phyloP scores from a whole-genome alignment of 2,329 filamentous ascomycete genomes.

The Akanthomyces lecanii region DNA sequence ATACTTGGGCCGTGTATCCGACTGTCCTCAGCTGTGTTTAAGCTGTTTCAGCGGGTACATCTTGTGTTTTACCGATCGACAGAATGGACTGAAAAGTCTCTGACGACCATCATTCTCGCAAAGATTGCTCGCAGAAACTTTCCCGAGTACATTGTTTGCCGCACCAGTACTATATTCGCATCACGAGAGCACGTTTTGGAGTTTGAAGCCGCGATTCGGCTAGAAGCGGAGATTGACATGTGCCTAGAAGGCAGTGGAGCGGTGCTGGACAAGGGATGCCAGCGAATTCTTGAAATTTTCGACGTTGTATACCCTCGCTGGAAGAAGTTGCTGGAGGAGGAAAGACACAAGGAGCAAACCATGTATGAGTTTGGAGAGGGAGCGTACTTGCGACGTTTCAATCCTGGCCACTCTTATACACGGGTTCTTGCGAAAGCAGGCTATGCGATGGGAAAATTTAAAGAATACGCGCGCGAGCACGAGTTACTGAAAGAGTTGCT shows the following conservation, averaged over 20 bases:
- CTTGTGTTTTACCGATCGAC: conserved; percentile 94
- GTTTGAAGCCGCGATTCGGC: conserved; percentile 80
- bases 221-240: conserved; percentile 75
- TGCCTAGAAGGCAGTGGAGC: conserved; percentile 76
- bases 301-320: conserved; percentile 77
- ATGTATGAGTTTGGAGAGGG: conserved; percentile 81
- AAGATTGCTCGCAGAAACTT: conserved; percentile 87
- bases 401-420: conserved; percentile 88
- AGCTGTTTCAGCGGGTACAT: conserved; percentile 89
- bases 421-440: conserved; percentile 86
- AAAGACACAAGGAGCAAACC: conserved; percentile 70
- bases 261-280: conserved; percentile 59
- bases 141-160: conserved; percentile 82
- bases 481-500: conserved; percentile 70
- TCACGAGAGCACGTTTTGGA: conserved; percentile 73
- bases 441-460: conserved; percentile 73
- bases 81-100: conserved; percentile 94
- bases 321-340: conserved; percentile 66
- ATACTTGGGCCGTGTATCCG: conserved; percentile 81
- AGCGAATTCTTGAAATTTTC: conserved; percentile 66
- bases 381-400: conserved; percentile 83
- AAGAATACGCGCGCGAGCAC: conserved; percentile 75
- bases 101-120: conserved; percentile 90
- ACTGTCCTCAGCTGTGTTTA: conserved; percentile 66
- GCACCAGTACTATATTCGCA: conserved; percentile 83